These are phyloP conservation scores for Santalum album DNA, from an alignment of 164 flowering plant genomes.

Conservation along the genomic window DNA sequence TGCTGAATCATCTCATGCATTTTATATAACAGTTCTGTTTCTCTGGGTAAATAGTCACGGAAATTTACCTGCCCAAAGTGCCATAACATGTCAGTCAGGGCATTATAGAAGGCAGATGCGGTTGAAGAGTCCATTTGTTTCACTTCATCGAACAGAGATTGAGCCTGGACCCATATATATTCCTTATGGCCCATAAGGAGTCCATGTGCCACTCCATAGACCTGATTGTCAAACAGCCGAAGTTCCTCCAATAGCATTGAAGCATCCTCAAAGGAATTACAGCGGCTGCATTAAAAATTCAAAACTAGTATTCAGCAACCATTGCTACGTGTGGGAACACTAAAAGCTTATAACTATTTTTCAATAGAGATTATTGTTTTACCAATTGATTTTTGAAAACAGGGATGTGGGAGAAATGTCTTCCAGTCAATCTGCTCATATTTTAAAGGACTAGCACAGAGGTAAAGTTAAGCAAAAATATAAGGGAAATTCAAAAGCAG, in stretches of 20 bases:
- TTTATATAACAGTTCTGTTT: background rate
- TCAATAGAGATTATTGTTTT: too few relatives aligned
- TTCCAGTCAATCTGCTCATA: too few relatives aligned
- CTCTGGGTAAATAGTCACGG: background rate
- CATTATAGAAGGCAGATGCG: conserved; percentile 96
- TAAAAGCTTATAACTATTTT: too few relatives aligned
- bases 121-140: conserved; percentile 84
- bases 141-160: conserved; percentile 81
- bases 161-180: conserved; percentile 72
- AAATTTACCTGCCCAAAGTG: conserved; percentile 90
- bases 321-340: too few relatives aligned
- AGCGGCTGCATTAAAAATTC: conserved; percentile 56
- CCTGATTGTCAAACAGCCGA: conserved; percentile 74
- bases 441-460: too few relatives aligned
- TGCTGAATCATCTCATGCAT: background rate
- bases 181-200: conserved; percentile 78
- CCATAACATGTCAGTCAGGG: conserved; percentile 97
- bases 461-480: too few relatives aligned
- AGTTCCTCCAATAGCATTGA: conserved; percentile 90
- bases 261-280: conserved; percentile 90
- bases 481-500: too few relatives aligned
- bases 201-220: conserved; percentile 95
- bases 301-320: background rate
- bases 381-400: too few relatives aligned
- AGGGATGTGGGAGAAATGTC: too few relatives aligned